phyloP scores from a whole-genome alignment of 1,284 basidiomycete species.

The Waitea zeae region DNA sequence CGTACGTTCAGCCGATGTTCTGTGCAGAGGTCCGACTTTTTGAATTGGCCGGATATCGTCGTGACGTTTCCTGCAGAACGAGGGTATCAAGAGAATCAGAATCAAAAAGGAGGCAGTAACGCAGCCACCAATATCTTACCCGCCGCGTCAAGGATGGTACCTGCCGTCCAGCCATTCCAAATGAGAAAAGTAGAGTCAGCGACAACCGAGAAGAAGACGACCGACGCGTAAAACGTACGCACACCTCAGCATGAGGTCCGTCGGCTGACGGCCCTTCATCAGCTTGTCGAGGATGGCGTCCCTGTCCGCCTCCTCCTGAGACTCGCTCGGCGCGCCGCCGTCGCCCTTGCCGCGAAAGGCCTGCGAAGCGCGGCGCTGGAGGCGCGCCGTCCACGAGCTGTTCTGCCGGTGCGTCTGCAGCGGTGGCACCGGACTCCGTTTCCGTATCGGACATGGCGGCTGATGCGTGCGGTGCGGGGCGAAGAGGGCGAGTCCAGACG shows the following conservation, averaged over 20 bases:
- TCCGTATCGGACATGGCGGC: too few species aligned
- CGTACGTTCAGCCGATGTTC: slow-evolving; percentile 82
- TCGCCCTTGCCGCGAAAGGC: too few species aligned
- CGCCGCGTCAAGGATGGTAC: slow-evolving; percentile 73
- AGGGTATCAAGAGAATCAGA: slow-evolving; percentile 1
- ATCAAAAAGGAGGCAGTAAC: neutral
- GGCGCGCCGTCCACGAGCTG: too few species aligned
- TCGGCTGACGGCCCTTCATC: slow-evolving; percentile 64
- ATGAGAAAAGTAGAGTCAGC: neutral
- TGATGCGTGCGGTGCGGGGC: too few species aligned
- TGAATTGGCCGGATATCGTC: slow-evolving; percentile 82
- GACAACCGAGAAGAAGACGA: slow-evolving; percentile 4
- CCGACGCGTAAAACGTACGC: slow-evolving; percentile 18
- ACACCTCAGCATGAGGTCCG: slow-evolving; percentile 74
- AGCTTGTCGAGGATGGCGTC: slow-evolving; percentile 62
- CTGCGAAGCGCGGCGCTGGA: too few species aligned
- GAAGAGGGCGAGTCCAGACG: too few species aligned
- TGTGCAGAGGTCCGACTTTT: slow-evolving; percentile 73
- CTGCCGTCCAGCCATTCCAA: slow-evolving; percentile 20
- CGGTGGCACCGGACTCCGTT: too few species aligned
- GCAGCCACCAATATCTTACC: slow-evolving; percentile 21
- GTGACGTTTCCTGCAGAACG: slow-evolving; percentile 56
- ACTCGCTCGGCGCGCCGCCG: neutral
- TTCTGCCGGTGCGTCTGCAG: too few species aligned
- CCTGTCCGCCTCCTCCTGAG: slow-evolving; percentile 50